Evolutionary conservation across 1,139 yeast genomes (phyloP).

Genomic region (Debaryomyces singareniensis): DNA sequence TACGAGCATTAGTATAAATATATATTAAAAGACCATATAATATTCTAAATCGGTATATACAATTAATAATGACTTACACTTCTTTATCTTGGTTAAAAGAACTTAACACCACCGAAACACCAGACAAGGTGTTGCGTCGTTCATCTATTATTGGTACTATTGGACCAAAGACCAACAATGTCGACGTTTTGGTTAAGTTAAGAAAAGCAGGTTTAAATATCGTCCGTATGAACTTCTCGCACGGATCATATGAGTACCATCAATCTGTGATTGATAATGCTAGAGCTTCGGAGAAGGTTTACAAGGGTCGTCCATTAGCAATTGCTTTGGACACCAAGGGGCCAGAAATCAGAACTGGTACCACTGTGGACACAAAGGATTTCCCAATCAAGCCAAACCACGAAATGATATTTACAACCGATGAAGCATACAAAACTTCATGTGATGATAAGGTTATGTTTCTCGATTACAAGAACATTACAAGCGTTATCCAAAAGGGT

Average conservation of each 20-base stretch:
- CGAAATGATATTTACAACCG: slow-evolving; percentile 90
- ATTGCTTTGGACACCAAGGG: slow-evolving; percentile 99
- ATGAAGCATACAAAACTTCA: slow-evolving; percentile 64
- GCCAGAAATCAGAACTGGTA: slow-evolving; percentile 98
- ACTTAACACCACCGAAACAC: slow-evolving; percentile 71
- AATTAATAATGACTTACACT: slow-evolving; percentile 20
- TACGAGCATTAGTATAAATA: slow-evolving; percentile 1
- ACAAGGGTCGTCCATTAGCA: slow-evolving; percentile 94
- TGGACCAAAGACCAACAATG: slow-evolving; percentile 94
- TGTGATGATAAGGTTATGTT: slow-evolving; percentile 80
- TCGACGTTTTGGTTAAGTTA: slow-evolving; percentile 76
- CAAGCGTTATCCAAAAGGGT: slow-evolving; percentile 86
- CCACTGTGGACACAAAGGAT: slow-evolving; percentile 73
- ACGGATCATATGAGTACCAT: slow-evolving; percentile 96
- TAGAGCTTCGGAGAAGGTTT: slow-evolving; percentile 84
- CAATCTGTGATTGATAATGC: slow-evolving; percentile 95
- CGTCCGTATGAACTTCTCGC: slow-evolving; percentile 98
- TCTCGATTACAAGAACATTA: slow-evolving; percentile 92
- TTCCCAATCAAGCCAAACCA: slow-evolving; percentile 80
- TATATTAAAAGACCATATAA: slow-evolving; percentile 17
- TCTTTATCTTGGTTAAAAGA: slow-evolving; percentile 70
- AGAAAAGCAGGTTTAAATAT: slow-evolving; percentile 97
- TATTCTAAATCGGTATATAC: slow-evolving; percentile 14
- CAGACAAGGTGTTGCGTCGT: slow-evolving; percentile 84
- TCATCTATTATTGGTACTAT: slow-evolving; percentile 97